phyloP scores from a whole-genome alignment of 306 rosid species.

The Glycyrrhiza uralensis region DNA sequence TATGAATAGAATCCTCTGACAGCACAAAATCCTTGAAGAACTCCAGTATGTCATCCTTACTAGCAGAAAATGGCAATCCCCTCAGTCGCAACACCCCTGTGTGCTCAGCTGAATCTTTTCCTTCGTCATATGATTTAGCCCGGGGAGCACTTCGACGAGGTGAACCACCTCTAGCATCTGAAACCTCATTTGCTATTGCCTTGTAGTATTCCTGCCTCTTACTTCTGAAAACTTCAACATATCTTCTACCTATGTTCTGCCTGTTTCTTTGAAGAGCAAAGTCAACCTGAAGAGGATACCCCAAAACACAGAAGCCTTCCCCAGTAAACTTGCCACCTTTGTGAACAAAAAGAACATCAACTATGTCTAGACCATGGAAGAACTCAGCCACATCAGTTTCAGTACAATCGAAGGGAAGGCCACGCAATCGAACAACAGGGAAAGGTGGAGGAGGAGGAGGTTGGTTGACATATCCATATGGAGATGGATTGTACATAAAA shows the following conservation, averaged over 20 bases:
- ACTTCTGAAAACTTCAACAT: slow-evolving; percentile 89
- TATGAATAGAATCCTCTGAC: slow-evolving; percentile 58
- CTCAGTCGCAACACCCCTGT: slow-evolving; percentile 80
- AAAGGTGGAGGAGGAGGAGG: slow-evolving; percentile 87
- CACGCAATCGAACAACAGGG: slow-evolving; percentile 86
- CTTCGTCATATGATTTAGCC: slow-evolving; percentile 74
- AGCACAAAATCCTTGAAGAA: slow-evolving; percentile 67
- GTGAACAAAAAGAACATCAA: slow-evolving; percentile 87
- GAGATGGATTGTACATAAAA: slow-evolving; percentile 72
- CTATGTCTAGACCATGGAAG: slow-evolving; percentile 87
- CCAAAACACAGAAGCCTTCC: slow-evolving; percentile 89
- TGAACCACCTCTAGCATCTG: slow-evolving; percentile 66
- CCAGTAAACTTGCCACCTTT: slow-evolving; percentile 79
- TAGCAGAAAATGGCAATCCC: slow-evolving; percentile 88
- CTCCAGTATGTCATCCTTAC: slow-evolving; percentile 79
- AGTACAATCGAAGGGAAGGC: slow-evolving; percentile 87
- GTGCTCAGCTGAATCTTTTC: slow-evolving; percentile 82
- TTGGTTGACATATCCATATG: slow-evolving; percentile 75
- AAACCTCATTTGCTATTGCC: slow-evolving; percentile 82
- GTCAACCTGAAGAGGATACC: slow-evolving; percentile 92
- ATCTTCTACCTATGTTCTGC: slow-evolving; percentile 89
- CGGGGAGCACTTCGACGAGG: slow-evolving; percentile 66
- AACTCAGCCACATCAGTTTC: slow-evolving; percentile 92
- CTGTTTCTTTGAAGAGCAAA: slow-evolving; percentile 87
- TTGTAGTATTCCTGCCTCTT: slow-evolving; percentile 95